phyloP scores from a whole-genome alignment of 1,284 basidiomycete genomes.

The Ustilago cynodontis region DNA sequence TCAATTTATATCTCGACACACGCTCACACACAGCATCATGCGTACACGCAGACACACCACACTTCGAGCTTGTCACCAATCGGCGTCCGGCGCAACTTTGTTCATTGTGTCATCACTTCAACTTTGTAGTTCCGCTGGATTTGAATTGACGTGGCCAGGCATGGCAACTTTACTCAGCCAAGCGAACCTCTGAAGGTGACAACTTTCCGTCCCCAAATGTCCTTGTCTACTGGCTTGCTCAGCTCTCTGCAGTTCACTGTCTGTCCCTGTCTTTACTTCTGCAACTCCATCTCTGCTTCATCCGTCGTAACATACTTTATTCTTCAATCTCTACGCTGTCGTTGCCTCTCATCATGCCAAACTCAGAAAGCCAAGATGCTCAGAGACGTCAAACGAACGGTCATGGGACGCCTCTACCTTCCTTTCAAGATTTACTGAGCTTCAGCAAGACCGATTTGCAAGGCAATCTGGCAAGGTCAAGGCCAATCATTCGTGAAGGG shows the following conservation, averaged over 20 bases:
- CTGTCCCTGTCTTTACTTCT: not conserved
- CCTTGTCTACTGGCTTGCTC: not conserved
- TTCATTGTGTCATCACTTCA: not conserved
- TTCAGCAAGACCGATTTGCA: slow-evolving; percentile 7
- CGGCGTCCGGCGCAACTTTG: slow-evolving; percentile 14
- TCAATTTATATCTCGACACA: slow-evolving; percentile 18
- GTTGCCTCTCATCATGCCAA: not conserved
- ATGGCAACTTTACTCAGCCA: not conserved
- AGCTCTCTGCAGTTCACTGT: not conserved
- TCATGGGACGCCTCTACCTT: slow-evolving; percentile 16
- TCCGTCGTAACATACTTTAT: no score
- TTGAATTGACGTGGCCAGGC: not conserved
- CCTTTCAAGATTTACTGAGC: slow-evolving; percentile 28
- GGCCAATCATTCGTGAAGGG: not conserved
- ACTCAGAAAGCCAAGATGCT: not conserved
- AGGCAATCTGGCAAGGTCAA: not conserved
- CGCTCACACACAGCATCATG: not conserved
- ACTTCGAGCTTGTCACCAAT: slow-evolving; percentile 8
- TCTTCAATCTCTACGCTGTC: not conserved
- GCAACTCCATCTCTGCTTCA: not conserved
- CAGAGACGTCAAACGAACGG: not conserved
- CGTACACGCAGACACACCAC: not conserved
- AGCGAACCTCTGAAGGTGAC: not conserved
- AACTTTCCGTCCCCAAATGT: not conserved
- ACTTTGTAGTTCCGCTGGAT: not conserved